Evolutionary conservation across 306 rosid species (phyloP), one percentile per base, ranked within the genome.

Genomic region (Lupinus albus): DNA sequence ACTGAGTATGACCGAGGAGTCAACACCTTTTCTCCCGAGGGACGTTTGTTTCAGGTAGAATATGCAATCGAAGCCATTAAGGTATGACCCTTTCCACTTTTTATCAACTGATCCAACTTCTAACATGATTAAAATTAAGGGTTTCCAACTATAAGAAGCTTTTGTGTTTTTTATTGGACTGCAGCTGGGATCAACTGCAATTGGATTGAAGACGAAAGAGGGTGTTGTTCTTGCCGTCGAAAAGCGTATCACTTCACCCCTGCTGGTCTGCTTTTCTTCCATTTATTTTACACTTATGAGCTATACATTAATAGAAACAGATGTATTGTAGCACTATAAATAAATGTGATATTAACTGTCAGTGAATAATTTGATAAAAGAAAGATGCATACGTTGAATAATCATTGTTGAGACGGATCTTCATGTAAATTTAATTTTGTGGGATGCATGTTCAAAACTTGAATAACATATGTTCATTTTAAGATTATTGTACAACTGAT

Each of bases 1-100:
- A 93, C 99, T 28, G 97, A 93, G 86, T 93, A 93, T 84, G 99
- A 93, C 79, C 86, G 97, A 68, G 99, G 97, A 64, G 99, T 93
- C 39, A 93, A 93, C 76, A 93, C 99, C 21, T 93, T 93, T 80
- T 93, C 99, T 36, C 99, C 97, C 0, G 99, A 93, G 81, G 97
- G 99, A 5, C 87, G 97, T 58, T 80, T 93, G 76, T 93, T 93
- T 79, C 99, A 93, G 84, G 99, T 93, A 66, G 99, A 93, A 78
- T 90, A 93, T 84, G 99, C 99, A 64, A 93, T 93, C 11, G 97
- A 93, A 69, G 99, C 99, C 36, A 93, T 93, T 71, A 93, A 90
- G 97, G 98, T 88, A 45, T 15, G 63, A 3, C 3, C 35, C 42
- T 46, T 28, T 17, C 8, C n/a, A 35, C n/a, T 62, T 51, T 46